Conservation (phyloP, 441 rosid genomes). For the Metrosideros polymorpha region DNA sequence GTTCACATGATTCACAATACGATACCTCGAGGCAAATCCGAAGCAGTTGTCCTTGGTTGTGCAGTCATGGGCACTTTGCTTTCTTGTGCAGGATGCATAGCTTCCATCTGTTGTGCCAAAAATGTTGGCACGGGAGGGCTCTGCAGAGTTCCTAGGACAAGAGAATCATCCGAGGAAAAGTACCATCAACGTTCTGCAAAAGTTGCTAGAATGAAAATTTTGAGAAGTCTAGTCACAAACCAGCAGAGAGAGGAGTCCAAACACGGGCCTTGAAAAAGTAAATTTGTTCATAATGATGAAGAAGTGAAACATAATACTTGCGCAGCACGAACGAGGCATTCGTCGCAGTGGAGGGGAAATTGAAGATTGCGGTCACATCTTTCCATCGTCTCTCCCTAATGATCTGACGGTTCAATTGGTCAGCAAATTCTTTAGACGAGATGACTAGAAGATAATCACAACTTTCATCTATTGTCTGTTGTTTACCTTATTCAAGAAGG, state of each 20-base stretch:
- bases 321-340: conserved; percentile 93
- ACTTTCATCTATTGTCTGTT: neutral
- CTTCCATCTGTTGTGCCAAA: conserved; percentile 31
- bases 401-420: conserved; percentile 35
- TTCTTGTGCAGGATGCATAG: conserved; percentile 27
- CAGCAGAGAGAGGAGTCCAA: conserved; percentile 37
- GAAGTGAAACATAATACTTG: conserved; percentile 79
- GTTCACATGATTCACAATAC: neutral
- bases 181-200: neutral
- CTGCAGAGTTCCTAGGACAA: conserved; percentile 18
- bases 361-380: conserved; percentile 85
- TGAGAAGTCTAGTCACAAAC: conserved; percentile 9
- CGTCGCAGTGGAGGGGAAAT: conserved; percentile 96
- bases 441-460: neutral
- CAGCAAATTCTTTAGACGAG: neutral
- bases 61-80: conserved; percentile 33
- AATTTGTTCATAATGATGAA: conserved; percentile 66
- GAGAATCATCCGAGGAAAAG: conserved; percentile 23
- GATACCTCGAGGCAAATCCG: conserved; percentile 44
- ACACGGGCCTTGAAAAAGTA: conserved; percentile 56
- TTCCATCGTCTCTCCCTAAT: conserved; percentile 87
- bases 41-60: conserved; percentile 27
- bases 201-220: neutral
- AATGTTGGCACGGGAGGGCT: conserved; percentile 17
- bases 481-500: neutral